Conservation (phyloP, 73 alveolate genomes). For the Durusdinium trenchii region DNA sequence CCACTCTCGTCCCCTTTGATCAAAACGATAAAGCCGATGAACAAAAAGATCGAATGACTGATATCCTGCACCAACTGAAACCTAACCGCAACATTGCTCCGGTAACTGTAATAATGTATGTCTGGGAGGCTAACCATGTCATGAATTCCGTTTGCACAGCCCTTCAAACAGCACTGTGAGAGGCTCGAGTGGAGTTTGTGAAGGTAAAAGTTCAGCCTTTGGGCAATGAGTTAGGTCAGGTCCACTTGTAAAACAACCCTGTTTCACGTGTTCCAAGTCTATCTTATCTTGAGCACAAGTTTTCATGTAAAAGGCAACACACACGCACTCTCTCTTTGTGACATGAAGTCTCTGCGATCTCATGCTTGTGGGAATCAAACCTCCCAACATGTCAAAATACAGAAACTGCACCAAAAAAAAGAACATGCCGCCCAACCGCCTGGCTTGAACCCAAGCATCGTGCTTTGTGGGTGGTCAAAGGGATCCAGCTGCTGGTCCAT, state of each 20-base stretch:
- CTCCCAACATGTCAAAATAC: neutral
- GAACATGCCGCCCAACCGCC: neutral
- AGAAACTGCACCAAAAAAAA: neutral
- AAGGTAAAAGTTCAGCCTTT: no score
- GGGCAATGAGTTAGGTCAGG: no score
- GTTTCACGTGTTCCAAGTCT: neutral
- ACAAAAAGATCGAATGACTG: neutral
- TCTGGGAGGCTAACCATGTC: no score
- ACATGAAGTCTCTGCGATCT: neutral
- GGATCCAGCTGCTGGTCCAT: slow-evolving; percentile 70
- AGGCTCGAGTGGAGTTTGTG: no score
- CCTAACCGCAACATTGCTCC: no score
- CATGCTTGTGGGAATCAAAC: neutral
- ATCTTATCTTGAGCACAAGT: neutral
- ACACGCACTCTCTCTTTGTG: no score
- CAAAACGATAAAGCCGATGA: neutral
- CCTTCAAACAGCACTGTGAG: no score
- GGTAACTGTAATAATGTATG: no score
- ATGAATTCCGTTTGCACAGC: no score
- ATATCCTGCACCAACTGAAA: no score
- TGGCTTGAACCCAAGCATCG: slow-evolving; percentile 37
- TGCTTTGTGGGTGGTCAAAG: slow-evolving; percentile 87
- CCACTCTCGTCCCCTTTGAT: no score
- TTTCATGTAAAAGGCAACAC: neutral
- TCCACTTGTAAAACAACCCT: no score